phyloP scores from a whole-genome alignment of 1,284 basidiomycete species.

The Ceratobasidium sp. region DNA sequence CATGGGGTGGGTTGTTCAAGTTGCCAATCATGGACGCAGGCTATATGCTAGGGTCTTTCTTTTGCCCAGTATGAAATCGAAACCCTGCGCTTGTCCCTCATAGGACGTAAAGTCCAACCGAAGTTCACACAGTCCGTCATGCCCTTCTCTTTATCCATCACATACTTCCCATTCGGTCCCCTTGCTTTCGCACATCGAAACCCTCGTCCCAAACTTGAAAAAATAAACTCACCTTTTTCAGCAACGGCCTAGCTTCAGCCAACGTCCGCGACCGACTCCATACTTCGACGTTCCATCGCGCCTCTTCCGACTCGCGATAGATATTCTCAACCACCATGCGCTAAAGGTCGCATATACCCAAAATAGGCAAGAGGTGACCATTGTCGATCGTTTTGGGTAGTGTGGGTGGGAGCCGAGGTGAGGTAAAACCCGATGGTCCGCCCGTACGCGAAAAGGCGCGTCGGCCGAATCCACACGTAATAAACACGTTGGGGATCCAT shows the following conservation, averaged over 20 bases:
- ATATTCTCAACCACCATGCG: constrained; percentile 91
- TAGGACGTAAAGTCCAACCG: neutral
- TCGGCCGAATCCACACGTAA: constrained; percentile 32
- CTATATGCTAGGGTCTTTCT: neutral
- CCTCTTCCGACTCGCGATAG: constrained; percentile 89
- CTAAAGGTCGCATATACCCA: constrained; percentile 30
- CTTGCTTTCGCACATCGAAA: neutral
- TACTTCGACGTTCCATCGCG: constrained; percentile 88
- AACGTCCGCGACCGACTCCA: constrained; percentile 83
- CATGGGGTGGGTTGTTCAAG: neutral
- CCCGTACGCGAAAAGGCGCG: neutral
- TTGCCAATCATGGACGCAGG: neutral
- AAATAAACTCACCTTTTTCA: constrained; percentile 80
- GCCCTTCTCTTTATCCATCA: neutral
- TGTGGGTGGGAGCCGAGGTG: neutral
- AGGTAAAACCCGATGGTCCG: neutral
- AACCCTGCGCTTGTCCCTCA: neutral
- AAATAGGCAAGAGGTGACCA: neutral
- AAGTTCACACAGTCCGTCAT: neutral
- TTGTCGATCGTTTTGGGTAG: neutral
- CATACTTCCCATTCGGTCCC: neutral
- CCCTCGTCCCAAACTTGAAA: too few species aligned
- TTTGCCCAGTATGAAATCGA: neutral
- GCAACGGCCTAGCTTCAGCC: constrained; percentile 76
- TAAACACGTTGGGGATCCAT: constrained; percentile 25